phyloP scores from a whole-genome alignment of 2,329 filamentous ascomycete species.

The Pestalotiopsis fici region DNA sequence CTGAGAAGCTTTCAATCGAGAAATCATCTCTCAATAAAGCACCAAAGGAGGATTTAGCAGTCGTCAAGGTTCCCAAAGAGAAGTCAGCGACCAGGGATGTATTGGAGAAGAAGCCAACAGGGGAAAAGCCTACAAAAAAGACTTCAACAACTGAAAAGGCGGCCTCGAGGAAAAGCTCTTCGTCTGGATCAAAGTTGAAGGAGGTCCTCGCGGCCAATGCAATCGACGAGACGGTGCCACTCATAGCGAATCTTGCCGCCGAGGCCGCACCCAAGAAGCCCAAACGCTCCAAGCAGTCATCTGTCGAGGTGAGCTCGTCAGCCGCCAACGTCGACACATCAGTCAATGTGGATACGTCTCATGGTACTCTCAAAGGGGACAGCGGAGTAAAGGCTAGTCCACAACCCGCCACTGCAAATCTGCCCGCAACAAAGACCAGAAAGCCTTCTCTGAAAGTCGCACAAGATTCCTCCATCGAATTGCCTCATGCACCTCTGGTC shows the following conservation, averaged over 20 bases:
- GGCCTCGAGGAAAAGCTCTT: neutral
- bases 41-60: neutral
- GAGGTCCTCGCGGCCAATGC: neutral
- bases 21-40: neutral
- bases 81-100: too few relatives aligned
- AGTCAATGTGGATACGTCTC: neutral
- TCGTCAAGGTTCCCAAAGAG: neutral
- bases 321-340: neutral
- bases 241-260: neutral
- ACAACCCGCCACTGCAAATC: neutral
- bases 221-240: neutral
- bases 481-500: neutral
- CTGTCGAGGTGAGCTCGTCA: neutral
- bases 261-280: neutral
- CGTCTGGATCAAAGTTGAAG: neutral
- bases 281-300: neutral
- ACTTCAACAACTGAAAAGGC: too few relatives aligned
- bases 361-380: too few relatives aligned
- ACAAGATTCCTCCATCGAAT: neutral
- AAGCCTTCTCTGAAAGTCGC: neutral
- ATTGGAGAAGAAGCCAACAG: too few relatives aligned
- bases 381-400: neutral
- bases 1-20: neutral
- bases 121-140: too few relatives aligned
- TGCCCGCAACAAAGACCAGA: neutral